A percentile compares a stretch with the other conserved stretches of the same genome.
phyloP scores from a whole-genome alignment of 345 rosid species.

The Corchorus olitorius region DNA sequence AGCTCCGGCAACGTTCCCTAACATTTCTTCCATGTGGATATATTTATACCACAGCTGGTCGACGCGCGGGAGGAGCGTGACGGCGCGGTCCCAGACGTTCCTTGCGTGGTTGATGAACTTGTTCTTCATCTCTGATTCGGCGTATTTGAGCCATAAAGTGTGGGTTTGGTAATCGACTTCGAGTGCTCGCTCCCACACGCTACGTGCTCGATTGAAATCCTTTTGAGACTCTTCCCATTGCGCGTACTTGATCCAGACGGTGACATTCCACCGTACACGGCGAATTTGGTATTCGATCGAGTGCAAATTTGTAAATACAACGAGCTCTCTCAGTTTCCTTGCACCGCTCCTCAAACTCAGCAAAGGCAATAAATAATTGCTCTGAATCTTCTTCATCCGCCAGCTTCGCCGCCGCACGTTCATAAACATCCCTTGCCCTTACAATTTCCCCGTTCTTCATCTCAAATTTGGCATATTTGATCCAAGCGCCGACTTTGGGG shows the following conservation, averaged over 20 bases:
- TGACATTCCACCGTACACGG: slow-evolving; percentile 61
- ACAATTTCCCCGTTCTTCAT: slow-evolving; percentile 78
- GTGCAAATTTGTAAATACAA: slow-evolving; percentile 79
- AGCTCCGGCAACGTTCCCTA: slow-evolving; percentile 79
- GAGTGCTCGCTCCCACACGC: slow-evolving; percentile 91
- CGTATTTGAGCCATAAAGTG: slow-evolving; percentile 87
- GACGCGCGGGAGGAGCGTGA: slow-evolving; percentile 66
- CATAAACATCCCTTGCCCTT: slow-evolving; percentile 70
- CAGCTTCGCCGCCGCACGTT: slow-evolving; percentile 70
- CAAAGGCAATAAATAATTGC: slow-evolving; percentile 73
- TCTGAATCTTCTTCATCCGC: slow-evolving; percentile 89
- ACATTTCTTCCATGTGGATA: slow-evolving; percentile 90
- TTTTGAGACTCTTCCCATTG: slow-evolving; percentile 96
- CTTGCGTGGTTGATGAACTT: slow-evolving; percentile 76
- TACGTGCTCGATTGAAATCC: slow-evolving; percentile 77
- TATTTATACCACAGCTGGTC: slow-evolving; percentile 97
- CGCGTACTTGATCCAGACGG: slow-evolving; percentile 86
- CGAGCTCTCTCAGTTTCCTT: slow-evolving; percentile 79
- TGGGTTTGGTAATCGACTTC: slow-evolving; percentile 77
- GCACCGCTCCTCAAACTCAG: slow-evolving; percentile 84
- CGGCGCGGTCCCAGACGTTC: slow-evolving; percentile 90
- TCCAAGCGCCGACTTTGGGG: slow-evolving; percentile 70
- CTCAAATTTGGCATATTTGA: slow-evolving; percentile 78
- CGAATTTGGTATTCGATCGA: slow-evolving; percentile 90
- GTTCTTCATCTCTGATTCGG: slow-evolving; percentile 90